Evolutionary conservation across 169 alveolate species (phyloP), one percentile per base, ranked within the genome.

Genomic region (Cryptosporidium baileyi): DNA sequence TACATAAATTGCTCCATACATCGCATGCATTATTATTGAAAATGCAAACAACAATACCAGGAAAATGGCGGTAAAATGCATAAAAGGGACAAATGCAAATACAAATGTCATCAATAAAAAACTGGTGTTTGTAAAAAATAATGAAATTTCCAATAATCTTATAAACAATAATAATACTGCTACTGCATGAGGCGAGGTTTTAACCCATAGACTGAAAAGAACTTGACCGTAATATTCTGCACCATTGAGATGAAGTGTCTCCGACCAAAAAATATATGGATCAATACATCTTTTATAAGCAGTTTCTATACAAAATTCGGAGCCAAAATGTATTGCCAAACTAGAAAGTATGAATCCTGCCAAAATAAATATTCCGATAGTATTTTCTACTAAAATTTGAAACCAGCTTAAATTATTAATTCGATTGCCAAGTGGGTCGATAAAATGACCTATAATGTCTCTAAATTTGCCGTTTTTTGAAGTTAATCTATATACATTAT

Each of bases 81-180:
- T 57, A 44, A 74, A 74, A 52, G 85, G 85, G n/a, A 74, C 85
- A 38, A 74, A 74, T 30, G 85, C 85, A 54, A 74, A 74, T 24
- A 74, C 44, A 54, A 74, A 74, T 74, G 85, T 74, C 85, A 74
- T 74, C 3, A 74, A 30, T 36, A 74, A 32, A 24, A 74, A 74
- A 38, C 67, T 74, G 17, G 85, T 74, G 19, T 57, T 74, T 40
- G 30, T 74, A 26, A 45, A 74, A 13, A 74, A 74, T 17, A 74
- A 32, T 19, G 85, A 74, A 19, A 74, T 57, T 36, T 74, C 85
- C 19, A 74, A 22, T 38, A 74, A 38, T 34, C 85, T 51, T 74
- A 74, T 74, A 74, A 74, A 74, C 13, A 74, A 41, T 28, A 74
- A 41, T 30, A 74, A 45, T 15, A 74, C 85, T 34, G 85, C 85